Evolutionary conservation across 108 stramenopile genomes (phyloP).

Genomic region (Aurantiochytrium sp.): DNA sequence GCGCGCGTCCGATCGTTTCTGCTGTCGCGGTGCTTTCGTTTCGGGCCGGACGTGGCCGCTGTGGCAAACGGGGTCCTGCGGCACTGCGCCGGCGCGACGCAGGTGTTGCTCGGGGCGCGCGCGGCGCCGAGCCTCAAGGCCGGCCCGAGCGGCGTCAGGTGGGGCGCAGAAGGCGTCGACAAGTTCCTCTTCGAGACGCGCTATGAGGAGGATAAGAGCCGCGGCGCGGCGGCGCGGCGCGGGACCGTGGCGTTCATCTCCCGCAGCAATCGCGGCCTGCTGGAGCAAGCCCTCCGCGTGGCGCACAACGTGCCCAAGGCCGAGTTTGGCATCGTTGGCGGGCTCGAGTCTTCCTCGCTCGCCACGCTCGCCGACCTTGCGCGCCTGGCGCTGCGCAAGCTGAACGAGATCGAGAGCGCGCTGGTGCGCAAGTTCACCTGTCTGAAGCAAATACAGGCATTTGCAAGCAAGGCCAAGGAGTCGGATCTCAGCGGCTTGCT

Average conservation of each 20-base stretch:
- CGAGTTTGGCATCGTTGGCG: background rate
- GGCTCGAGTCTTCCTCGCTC: background rate
- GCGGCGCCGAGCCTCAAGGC: background rate
- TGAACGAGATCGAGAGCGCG: background rate
- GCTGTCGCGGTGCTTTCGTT: constrained; percentile 22
- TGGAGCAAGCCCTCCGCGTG: background rate
- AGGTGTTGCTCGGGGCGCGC: background rate
- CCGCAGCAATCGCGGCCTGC: constrained; percentile 10
- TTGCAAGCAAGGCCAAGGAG: background rate
- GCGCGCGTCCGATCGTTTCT: background rate
- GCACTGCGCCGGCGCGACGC: background rate
- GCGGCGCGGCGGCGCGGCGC: background rate
- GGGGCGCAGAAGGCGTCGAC: background rate
- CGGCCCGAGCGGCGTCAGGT: background rate
- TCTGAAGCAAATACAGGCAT: background rate
- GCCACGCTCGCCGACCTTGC: background rate
- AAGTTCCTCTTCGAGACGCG: background rate
- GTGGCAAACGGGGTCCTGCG: background rate
- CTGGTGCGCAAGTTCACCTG: background rate
- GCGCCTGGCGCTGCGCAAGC: background rate
- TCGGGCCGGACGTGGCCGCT: background rate
- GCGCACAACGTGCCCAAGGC: background rate
- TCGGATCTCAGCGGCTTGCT: background rate
- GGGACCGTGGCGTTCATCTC: background rate
- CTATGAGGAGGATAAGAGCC: background rate